These are phyloP conservation scores for Wickerhamomyces strasburgensis DNA, from an alignment of 805 yeast genomes.

Conservation along the genomic window DNA sequence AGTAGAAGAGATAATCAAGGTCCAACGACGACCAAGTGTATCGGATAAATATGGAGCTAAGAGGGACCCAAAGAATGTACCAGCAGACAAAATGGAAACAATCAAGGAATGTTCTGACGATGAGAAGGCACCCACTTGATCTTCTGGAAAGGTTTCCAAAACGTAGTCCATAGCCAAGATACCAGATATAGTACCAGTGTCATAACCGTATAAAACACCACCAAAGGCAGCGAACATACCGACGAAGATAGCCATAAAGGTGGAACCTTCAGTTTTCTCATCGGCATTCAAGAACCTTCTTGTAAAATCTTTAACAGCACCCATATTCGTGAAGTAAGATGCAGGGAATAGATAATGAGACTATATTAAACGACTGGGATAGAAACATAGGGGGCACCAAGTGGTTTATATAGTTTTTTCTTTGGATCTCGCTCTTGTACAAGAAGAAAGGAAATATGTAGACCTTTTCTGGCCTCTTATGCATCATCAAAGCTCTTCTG, in stretches of 20 bases:
- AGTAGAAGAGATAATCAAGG: constrained; percentile 38
- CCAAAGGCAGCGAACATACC: constrained; percentile 64
- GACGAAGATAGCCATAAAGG: constrained; percentile 42
- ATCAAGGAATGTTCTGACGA: constrained; percentile 50
- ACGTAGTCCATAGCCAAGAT: constrained; percentile 60
- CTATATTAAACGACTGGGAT: not conserved
- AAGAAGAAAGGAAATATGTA: too few species aligned
- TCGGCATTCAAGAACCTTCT: constrained; percentile 38
- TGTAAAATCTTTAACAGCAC: constrained; percentile 3
- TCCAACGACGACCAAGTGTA: constrained; percentile 46
- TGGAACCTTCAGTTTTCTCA: constrained; percentile 44
- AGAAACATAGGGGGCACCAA: too few species aligned
- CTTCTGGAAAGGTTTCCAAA: constrained; percentile 34
- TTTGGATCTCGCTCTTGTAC: too few species aligned
- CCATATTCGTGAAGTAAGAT: not conserved
- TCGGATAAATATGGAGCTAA: constrained; percentile 55
- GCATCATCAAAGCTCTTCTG: too few species aligned
- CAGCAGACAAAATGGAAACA: constrained; percentile 64
- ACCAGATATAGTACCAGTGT: constrained; percentile 64
- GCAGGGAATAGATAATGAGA: not conserved
- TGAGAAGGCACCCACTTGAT: constrained; percentile 29
- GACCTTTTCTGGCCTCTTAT: too few species aligned
- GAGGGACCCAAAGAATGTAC: constrained; percentile 68
- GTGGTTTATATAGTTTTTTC: too few species aligned
- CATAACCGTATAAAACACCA: constrained; percentile 63